Evolutionary conservation across 2,329 filamentous ascomycete genomes (phyloP).

Genomic region (Colletotrichum higginsianum): DNA sequence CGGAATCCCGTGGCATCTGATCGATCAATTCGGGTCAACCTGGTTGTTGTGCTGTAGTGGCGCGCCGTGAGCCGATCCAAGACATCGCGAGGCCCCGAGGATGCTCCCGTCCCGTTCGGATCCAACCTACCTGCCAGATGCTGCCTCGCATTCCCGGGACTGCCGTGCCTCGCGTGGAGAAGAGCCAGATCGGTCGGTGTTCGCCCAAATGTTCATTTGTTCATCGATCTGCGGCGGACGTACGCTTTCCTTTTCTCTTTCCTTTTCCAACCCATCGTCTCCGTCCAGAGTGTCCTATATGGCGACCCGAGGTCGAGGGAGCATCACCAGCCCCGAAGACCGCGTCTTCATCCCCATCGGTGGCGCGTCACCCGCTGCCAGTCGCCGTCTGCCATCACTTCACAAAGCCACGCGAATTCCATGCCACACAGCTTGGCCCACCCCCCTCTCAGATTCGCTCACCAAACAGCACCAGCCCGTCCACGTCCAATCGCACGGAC

Average conservation of each 20-base stretch:
- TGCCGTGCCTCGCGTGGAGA: not conserved
- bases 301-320: not conserved
- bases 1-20: not conserved
- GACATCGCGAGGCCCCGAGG: constrained; percentile 1
- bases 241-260: not conserved
- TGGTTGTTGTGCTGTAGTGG: not conserved
- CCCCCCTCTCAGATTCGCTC: not conserved
- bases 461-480: not conserved
- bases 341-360: not conserved
- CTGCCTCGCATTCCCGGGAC: not conserved
- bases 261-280: not conserved
- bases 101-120: not conserved
- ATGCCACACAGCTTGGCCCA: no score
- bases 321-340: not conserved
- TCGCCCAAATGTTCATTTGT: not conserved
- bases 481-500: not conserved
- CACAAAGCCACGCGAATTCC: constrained; percentile 9
- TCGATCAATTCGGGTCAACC: constrained; percentile 1
- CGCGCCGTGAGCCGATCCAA: constrained; percentile 19
- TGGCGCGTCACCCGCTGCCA: constrained; percentile 11
- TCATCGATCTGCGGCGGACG: not conserved
- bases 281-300: not conserved
- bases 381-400: not conserved
- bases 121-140: constrained; percentile 10
- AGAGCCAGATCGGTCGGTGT: not conserved